phyloP scores from a whole-genome alignment of 495 filamentous ascomycete species.

The Penicillium lividum region DNA sequence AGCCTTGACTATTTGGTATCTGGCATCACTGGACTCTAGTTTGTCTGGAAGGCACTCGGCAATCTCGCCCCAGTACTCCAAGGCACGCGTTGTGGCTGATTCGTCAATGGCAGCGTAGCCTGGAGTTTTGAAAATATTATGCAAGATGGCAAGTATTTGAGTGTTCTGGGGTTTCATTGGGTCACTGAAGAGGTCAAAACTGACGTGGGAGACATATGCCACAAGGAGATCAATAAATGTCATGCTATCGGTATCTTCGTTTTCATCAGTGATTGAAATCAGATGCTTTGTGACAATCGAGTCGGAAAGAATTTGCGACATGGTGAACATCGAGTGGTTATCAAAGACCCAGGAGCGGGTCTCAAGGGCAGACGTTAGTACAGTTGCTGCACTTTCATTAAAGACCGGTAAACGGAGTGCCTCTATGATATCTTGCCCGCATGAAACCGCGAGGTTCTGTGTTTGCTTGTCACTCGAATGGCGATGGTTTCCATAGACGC shows the following conservation, averaged over 20 bases:
- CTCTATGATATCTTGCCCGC: constrained; percentile 38
- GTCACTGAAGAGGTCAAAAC: constrained; percentile 34
- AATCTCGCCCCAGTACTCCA: constrained; percentile 80
- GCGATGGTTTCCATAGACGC: constrained; percentile 21
- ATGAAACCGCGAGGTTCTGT: constrained; percentile 28
- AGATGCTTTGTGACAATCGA: constrained; percentile 38
- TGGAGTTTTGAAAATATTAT: constrained; percentile 65
- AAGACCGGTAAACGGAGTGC: constrained; percentile 21
- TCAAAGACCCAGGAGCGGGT: constrained; percentile 26
- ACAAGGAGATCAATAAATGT: constrained; percentile 70
- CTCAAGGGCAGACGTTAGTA: constrained; percentile 27
- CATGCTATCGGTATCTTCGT: constrained; percentile 64
- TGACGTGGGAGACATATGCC: constrained; percentile 54
- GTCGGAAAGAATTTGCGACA: constrained; percentile 39
- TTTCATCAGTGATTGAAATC: constrained; percentile 53
- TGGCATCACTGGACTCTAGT: constrained; percentile 29
- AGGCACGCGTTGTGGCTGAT: constrained; percentile 67
- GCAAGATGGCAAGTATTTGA: constrained; percentile 50
- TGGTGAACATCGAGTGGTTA: constrained; percentile 15
- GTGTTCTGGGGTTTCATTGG: constrained; percentile 33
- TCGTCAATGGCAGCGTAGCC: constrained; percentile 79
- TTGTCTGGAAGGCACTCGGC: constrained; percentile 41
- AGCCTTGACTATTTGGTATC: constrained; percentile 31
- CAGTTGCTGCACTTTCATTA: constrained; percentile 27
- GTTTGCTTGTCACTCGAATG: constrained; percentile 21